A percentile compares a stretch with the other conserved stretches of the same genome.
Evolutionary conservation across 1,139 yeast genomes (phyloP).

Genomic region (Debaryomycetaceae sp.): DNA sequence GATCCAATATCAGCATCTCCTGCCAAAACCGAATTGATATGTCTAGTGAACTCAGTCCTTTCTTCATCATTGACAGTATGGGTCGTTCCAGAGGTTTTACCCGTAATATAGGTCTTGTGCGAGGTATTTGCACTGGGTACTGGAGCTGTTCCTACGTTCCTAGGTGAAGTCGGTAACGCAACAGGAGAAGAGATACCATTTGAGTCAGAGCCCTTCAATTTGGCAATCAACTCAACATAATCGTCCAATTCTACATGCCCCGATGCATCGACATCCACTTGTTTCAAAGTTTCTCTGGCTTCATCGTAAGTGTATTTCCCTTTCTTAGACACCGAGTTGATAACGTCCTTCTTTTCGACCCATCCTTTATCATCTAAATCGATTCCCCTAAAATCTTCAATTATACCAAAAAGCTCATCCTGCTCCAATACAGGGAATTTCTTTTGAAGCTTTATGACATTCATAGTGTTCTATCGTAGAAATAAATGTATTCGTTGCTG

Average conservation of each 20-base stretch:
- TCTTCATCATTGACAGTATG: slow-evolving; percentile 98
- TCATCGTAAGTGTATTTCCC: slow-evolving; percentile 87
- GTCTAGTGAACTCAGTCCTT: slow-evolving; percentile 91
- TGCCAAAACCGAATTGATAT: slow-evolving; percentile 84
- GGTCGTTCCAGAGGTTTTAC: slow-evolving; percentile 83
- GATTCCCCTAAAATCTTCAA: slow-evolving; percentile 72
- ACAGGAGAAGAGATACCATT: slow-evolving; percentile 20
- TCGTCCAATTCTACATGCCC: slow-evolving; percentile 97
- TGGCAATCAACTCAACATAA: slow-evolving; percentile 81
- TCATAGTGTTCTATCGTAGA: slow-evolving; percentile 24
- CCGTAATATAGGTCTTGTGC: slow-evolving; percentile 78
- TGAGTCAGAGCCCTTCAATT: slow-evolving; percentile 47
- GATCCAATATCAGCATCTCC: slow-evolving; percentile 89
- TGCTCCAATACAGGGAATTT: slow-evolving; percentile 85
- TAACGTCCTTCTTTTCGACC: slow-evolving; percentile 87
- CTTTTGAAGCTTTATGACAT: slow-evolving; percentile 58
- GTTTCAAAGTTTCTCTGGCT: slow-evolving; percentile 88
- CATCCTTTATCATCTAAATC: slow-evolving; percentile 95
- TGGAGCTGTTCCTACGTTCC: slow-evolving; percentile 27
- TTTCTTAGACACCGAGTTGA: slow-evolving; percentile 73
- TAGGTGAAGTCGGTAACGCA: slow-evolving; percentile 22
- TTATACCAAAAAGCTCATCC: slow-evolving; percentile 77
- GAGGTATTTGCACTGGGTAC: slow-evolving; percentile 48
- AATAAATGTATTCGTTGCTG: background rate
- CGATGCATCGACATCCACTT: slow-evolving; percentile 90